phyloP scores from a whole-genome alignment of 148 eudicot species.

The Polygonum aviculare region DNA sequence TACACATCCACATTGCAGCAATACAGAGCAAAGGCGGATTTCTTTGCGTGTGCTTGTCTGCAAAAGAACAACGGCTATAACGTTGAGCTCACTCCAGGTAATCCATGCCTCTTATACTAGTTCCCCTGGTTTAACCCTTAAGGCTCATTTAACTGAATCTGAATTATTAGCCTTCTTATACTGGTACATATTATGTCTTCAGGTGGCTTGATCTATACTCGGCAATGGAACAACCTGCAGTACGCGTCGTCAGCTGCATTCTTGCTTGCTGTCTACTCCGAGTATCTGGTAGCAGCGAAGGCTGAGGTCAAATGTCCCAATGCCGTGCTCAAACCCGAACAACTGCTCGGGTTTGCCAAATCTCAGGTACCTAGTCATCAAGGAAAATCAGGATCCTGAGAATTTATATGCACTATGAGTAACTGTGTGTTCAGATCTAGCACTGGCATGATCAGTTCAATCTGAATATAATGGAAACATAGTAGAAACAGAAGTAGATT shows the following conservation, averaged over 20 bases:
- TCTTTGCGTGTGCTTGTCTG: slow-evolving; percentile 62
- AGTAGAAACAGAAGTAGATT: no score
- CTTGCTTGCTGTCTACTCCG: slow-evolving; percentile 31
- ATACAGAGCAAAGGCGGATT: slow-evolving; percentile 79
- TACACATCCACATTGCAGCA: slow-evolving; percentile 49
- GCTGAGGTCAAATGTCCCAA: slow-evolving; percentile 23
- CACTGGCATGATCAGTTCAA: no score
- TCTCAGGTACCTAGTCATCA: slow-evolving; percentile 40
- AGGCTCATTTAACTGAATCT: no score
- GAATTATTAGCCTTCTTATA: no score
- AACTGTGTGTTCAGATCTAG: no score
- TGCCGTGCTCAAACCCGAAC: slow-evolving; percentile 20
- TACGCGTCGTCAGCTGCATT: slow-evolving; percentile 34
- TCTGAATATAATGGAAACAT: no score
- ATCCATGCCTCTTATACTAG: no score
- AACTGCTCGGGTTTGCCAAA: slow-evolving; percentile 46
- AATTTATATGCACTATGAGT: no score
- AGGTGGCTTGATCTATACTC: slow-evolving; percentile 68
- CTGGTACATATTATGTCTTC: not conserved
- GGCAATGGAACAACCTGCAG: slow-evolving; percentile 80
- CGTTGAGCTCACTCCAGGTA: slow-evolving; percentile 25
- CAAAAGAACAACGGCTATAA: slow-evolving; percentile 67
- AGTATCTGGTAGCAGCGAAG: slow-evolving; percentile 26
- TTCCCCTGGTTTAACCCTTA: no score
- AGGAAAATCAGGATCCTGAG: no score